Percentiles rank a stretch among this genome's conserved stretches.
Conservation (phyloP, 148 eudicot species). For the Camellia granthamiana region DNA sequence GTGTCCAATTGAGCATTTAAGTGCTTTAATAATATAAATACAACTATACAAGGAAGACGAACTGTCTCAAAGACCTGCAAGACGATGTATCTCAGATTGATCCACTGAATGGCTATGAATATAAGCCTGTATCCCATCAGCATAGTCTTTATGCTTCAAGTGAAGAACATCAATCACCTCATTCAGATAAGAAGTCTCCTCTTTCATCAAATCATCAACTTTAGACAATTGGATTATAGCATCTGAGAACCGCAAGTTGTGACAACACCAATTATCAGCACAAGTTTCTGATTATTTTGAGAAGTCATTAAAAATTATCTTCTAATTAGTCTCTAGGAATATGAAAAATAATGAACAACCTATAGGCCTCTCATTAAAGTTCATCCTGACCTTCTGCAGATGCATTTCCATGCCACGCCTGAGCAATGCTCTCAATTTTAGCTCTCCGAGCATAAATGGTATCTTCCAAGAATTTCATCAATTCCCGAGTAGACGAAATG, state of each 20-base stretch:
- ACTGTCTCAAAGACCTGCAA: slow-evolving; percentile 47
- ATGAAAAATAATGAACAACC: slow-evolving; percentile 3
- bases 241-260: slow-evolving; percentile 43
- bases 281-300: not conserved
- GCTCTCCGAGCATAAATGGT: slow-evolving; percentile 51
- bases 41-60: not conserved
- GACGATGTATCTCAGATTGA: slow-evolving; percentile 65
- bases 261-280: slow-evolving; percentile 1
- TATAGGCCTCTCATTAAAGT: slow-evolving; percentile 12
- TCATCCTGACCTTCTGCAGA: slow-evolving; percentile 70
- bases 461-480: slow-evolving; percentile 57
- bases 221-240: slow-evolving; percentile 33
- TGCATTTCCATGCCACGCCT: slow-evolving; percentile 41
- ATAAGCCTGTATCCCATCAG: slow-evolving; percentile 53
- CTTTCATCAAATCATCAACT: slow-evolving; percentile 60
- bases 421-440: slow-evolving; percentile 39
- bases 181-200: slow-evolving; percentile 55
- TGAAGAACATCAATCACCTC: slow-evolving; percentile 60
- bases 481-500: slow-evolving; percentile 52
- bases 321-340: not conserved
- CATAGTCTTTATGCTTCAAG: slow-evolving; percentile 66
- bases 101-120: slow-evolving; percentile 53
- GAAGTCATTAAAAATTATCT: not conserved
- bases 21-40: not conserved
- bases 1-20: not conserved